Evolutionary conservation across 306 rosid genomes (phyloP).

Genomic region (Casuarina equisetifolia): DNA sequence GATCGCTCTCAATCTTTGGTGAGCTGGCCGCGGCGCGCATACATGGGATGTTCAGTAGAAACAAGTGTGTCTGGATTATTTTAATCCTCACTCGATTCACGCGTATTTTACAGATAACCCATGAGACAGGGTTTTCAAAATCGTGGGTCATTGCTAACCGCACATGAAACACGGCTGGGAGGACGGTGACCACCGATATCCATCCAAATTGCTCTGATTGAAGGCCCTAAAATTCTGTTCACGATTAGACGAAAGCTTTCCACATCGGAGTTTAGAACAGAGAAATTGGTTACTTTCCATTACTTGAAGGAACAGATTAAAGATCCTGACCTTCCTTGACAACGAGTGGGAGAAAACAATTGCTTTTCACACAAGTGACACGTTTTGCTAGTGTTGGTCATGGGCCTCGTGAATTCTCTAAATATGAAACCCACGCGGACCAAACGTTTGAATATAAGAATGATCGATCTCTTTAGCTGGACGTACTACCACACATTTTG

Average conservation of each 20-base stretch:
- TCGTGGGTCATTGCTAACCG: slow-evolving; percentile 6
- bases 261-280: background rate
- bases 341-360: background rate
- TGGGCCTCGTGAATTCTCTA: background rate
- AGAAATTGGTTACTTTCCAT: slow-evolving; percentile 18
- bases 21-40: slow-evolving; percentile 22
- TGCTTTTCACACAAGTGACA: background rate
- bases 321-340: background rate
- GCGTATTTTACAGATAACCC: background rate
- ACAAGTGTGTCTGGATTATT: no score
- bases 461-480: background rate
- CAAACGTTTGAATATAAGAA: background rate
- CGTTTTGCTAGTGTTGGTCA: slow-evolving; percentile 6
- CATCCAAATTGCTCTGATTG: no score
- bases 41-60: background rate
- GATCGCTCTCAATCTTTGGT: slow-evolving; percentile 22
- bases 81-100: no score
- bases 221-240: no score
- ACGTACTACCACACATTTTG: background rate
- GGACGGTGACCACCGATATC: no score
- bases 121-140: background rate
- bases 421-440: background rate
- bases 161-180: slow-evolving; percentile 21
- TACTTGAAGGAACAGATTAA: slow-evolving; percentile 28
- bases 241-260: background rate